These are phyloP conservation scores for Adansonia grandidieri DNA, from an alignment of 441 rosid species.

Conservation along the genomic window DNA sequence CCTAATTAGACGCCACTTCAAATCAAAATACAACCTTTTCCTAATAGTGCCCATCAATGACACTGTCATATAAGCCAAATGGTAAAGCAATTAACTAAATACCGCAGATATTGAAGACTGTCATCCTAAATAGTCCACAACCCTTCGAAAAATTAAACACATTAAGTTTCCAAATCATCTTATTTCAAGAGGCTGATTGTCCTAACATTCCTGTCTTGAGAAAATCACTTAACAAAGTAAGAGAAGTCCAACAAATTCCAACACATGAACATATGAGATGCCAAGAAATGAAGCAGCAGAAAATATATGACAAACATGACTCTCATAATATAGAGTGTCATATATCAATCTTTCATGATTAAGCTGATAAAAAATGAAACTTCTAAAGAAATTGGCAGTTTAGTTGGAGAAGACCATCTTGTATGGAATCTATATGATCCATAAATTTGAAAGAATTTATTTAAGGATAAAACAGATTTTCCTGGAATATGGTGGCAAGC, in stretches of 20 bases:
- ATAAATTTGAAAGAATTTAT: background rate
- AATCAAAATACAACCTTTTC: background rate
- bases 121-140: conserved; percentile 1
- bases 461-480: background rate
- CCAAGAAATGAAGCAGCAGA: background rate
- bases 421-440: background rate
- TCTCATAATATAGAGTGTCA: background rate
- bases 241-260: background rate
- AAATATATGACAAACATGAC: background rate
- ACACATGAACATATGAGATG: background rate
- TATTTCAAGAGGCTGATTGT: background rate
- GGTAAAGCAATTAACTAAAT: background rate
- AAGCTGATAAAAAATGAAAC: background rate
- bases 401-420: background rate
- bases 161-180: background rate
- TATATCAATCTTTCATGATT: background rate
- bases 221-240: background rate
- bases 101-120: background rate
- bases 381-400: background rate
- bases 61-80: background rate
- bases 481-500: background rate
- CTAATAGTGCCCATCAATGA: background rate
- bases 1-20: background rate
- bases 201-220: background rate
- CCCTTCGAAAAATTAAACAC: background rate